These are phyloP conservation scores for Peziza echinospora DNA, from an alignment of 495 filamentous ascomycete genomes.

Conservation along the genomic window DNA sequence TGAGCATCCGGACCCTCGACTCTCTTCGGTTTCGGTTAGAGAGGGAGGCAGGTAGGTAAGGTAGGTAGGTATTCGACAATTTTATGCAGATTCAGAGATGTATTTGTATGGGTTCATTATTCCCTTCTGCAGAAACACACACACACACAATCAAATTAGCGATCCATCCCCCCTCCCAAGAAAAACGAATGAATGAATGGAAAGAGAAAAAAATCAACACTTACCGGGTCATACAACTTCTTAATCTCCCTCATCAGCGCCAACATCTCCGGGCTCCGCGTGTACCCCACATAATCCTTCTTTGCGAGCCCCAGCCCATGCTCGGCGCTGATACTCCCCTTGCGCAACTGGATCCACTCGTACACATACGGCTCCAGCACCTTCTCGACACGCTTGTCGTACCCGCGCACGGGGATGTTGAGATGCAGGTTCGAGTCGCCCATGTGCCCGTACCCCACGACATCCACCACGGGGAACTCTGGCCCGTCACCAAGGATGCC, in stretches of 20 bases:
- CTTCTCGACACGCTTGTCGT: constrained; percentile 75
- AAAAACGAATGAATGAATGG: constrained; percentile 6
- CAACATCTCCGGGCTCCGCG: constrained; percentile 65
- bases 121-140: constrained; percentile 44
- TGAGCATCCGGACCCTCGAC: too few relatives aligned
- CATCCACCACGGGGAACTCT: constrained; percentile 58
- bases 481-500: constrained; percentile 58
- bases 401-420: constrained; percentile 61
- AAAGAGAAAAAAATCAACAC: constrained; percentile 19
- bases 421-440: constrained; percentile 88
- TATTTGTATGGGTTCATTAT: constrained; percentile 95
- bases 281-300: constrained; percentile 85
- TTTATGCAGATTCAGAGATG: constrained; percentile 24
- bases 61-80: too few relatives aligned
- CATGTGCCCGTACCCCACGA: constrained; percentile 96
- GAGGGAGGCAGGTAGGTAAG: too few relatives aligned
- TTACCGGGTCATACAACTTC: constrained; percentile 71
- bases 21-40: too few relatives aligned
- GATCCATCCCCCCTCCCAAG: too few relatives aligned
- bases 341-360: constrained; percentile 73
- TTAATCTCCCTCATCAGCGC: constrained; percentile 87
- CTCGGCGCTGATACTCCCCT: constrained; percentile 87
- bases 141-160: too few relatives aligned
- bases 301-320: constrained; percentile 88
- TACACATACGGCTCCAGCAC: constrained; percentile 86